These are phyloP conservation scores for Colletotrichum sp. DNA, from an alignment of 2,329 filamentous ascomycete genomes.

Conservation along the genomic window DNA sequence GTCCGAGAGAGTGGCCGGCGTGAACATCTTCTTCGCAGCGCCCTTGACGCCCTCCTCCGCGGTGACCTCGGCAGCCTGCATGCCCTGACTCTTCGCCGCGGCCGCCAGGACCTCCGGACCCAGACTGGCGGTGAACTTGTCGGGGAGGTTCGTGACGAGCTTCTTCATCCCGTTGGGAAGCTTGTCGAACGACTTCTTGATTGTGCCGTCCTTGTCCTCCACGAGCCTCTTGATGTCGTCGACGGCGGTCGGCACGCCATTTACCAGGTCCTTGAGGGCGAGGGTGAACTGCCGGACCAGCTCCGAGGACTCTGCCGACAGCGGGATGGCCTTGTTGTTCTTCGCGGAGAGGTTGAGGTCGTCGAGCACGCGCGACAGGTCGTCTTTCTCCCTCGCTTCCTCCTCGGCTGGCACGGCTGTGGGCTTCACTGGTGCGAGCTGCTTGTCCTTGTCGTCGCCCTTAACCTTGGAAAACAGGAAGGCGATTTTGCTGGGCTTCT, in stretches of 20 bases:
- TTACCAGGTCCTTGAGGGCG: constrained; percentile 89
- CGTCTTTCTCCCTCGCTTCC: constrained; percentile 64
- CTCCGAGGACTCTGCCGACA: constrained; percentile 84
- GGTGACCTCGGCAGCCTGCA: constrained; percentile 57
- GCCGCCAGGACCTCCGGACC: constrained; percentile 84
- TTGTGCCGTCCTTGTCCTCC: constrained; percentile 65
- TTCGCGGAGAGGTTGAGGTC: constrained; percentile 82
- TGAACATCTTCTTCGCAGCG: constrained; percentile 70
- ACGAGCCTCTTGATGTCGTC: constrained; percentile 76
- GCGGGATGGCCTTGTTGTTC: constrained; percentile 84
- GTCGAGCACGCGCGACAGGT: constrained; percentile 81
- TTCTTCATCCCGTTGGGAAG: constrained; percentile 84
- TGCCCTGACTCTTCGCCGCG: constrained; percentile 75
- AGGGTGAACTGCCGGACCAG: constrained; percentile 85
- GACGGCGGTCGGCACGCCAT: constrained; percentile 92
- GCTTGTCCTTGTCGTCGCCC: constrained; percentile 44
- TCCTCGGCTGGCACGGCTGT: constrained; percentile 44
- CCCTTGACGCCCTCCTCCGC: constrained; percentile 52
- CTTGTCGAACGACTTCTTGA: constrained; percentile 65
- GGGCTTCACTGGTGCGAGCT: constrained; percentile 32
- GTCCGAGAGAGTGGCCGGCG: constrained; percentile 76
- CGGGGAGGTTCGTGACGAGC: constrained; percentile 82
- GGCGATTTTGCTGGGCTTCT: constrained; percentile 35
- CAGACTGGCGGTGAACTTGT: constrained; percentile 77
- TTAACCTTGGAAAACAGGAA: constrained; percentile 35